Evolutionary conservation across 2,329 filamentous ascomycete genomes (phyloP).

Genomic region (Talaromyces rugulosus): DNA sequence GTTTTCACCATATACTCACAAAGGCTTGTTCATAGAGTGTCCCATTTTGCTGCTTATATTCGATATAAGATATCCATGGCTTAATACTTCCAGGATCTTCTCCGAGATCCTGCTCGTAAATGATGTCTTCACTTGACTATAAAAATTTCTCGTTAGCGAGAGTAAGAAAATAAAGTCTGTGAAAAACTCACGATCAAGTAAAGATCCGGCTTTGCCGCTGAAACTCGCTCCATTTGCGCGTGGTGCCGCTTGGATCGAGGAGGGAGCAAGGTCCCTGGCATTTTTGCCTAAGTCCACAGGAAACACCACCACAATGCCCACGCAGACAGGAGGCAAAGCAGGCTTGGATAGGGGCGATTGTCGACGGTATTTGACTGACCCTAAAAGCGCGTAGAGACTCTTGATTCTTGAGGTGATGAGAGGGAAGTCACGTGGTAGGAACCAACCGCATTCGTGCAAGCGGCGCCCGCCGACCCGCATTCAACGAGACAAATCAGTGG

Average conservation of each 20-base stretch:
- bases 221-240: slow-evolving; percentile 40
- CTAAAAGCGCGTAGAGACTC: slow-evolving; percentile 13
- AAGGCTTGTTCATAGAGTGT: slow-evolving; percentile 80
- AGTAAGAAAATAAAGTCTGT: slow-evolving; percentile 15
- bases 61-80: slow-evolving; percentile 92
- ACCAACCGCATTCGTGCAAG: slow-evolving; percentile 13
- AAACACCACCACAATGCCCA: slow-evolving; percentile 31
- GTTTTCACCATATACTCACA: slow-evolving; percentile 36
- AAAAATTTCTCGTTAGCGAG: slow-evolving; percentile 34
- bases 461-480: slow-evolving; percentile 8
- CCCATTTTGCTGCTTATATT: slow-evolving; percentile 85
- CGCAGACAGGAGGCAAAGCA: slow-evolving; percentile 20
- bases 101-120: slow-evolving; percentile 98
- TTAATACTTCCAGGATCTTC: slow-evolving; percentile 78
- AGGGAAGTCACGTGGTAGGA: slow-evolving; percentile 3
- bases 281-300: slow-evolving; percentile 37
- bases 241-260: slow-evolving; percentile 41
- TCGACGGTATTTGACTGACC: slow-evolving; percentile 17
- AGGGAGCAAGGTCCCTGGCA: slow-evolving; percentile 49
- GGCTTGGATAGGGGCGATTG: slow-evolving; percentile 22
- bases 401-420: slow-evolving; percentile 5
- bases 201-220: slow-evolving; percentile 39
- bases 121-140: slow-evolving; percentile 79
- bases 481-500: slow-evolving; percentile 10
- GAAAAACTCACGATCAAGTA: slow-evolving; percentile 41